Percentiles rank a stretch among this genome's conserved stretches.
Conservation (phyloP, 1,139 yeast genomes). For the Yamadazyma trypodendri region DNA sequence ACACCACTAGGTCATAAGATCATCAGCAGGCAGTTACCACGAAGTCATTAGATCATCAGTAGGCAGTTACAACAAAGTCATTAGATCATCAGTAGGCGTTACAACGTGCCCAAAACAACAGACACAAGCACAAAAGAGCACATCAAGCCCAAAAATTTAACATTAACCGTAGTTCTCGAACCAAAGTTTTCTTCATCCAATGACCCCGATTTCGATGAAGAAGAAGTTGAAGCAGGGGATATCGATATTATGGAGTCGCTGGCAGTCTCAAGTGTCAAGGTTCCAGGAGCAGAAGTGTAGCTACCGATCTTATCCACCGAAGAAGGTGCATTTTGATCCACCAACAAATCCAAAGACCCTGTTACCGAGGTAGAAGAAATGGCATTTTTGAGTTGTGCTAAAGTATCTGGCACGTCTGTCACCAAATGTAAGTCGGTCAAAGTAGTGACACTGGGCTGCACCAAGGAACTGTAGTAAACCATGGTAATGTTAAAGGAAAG, state of each 20-base stretch:
- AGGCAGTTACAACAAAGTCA: too few relatives aligned
- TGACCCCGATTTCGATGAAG: conserved; percentile 6
- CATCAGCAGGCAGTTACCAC: too few relatives aligned
- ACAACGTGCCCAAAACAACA: conserved; percentile 3
- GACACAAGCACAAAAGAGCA: conserved; percentile 1
- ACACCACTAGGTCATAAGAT: too few relatives aligned
- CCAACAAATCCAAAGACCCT: conserved; percentile 8
- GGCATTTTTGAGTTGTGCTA: background rate
- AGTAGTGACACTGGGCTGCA: conserved; percentile 6
- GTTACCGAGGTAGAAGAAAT: background rate
- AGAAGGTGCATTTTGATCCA: conserved; percentile 7
- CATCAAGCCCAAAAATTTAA: background rate
- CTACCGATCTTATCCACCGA: conserved; percentile 9
- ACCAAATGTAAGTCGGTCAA: conserved; percentile 6
- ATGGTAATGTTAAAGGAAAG: conserved; percentile 4
- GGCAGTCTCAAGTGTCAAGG: conserved; percentile 14
- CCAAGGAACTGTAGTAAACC: conserved; percentile 6
- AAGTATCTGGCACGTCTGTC: conserved; percentile 3
- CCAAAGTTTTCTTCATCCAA: conserved; percentile 7
- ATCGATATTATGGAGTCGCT: conserved; percentile 15
- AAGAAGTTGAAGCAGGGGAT: conserved; percentile 1
- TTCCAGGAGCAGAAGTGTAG: conserved; percentile 13
- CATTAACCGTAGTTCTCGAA: background rate
- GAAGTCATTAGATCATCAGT: too few relatives aligned
- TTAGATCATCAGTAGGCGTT: background rate